These are phyloP conservation scores for Ploettnerulaceae sp. DNA, from an alignment of 2,329 filamentous ascomycete species.

Conservation along the genomic window DNA sequence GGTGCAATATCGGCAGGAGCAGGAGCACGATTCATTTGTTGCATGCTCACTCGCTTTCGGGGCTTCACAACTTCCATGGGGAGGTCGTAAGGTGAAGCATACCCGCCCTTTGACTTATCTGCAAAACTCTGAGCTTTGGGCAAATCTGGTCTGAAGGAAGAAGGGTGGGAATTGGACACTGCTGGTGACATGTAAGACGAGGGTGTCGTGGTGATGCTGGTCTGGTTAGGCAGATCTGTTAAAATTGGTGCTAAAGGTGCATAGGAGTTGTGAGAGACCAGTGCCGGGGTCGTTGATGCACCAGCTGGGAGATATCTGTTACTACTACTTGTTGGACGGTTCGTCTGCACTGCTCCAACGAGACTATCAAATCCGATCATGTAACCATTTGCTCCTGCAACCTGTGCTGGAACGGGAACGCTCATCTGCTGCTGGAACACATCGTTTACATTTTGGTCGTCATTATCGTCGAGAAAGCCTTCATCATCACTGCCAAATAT, in stretches of 20 bases:
- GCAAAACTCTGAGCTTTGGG: conserved; percentile 75
- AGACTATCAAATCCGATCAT: conserved; percentile 21
- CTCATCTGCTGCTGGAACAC: conserved; percentile 23
- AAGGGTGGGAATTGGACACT: conserved; percentile 21
- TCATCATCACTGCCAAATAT: conserved; percentile 82
- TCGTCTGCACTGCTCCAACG: conserved; percentile 14
- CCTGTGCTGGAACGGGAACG: conserved; percentile 28
- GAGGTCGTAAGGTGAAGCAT: conserved; percentile 90
- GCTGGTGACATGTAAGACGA: conserved; percentile 24
- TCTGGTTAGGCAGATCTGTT: conserved; percentile 30
- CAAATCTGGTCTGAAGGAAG: conserved; percentile 40
- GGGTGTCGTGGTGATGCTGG: conserved; percentile 8
- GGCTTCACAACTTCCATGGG: conserved; percentile 80
- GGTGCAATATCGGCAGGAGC: conserved; percentile 28
- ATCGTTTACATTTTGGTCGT: conserved; percentile 26
- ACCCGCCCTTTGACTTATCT: conserved; percentile 85
- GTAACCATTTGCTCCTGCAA: conserved; percentile 33
- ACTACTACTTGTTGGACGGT: conserved; percentile 21
- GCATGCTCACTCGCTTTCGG: conserved; percentile 58
- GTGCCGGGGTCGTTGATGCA: conserved; percentile 7
- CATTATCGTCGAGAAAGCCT: conserved; percentile 66
- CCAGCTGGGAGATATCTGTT: conserved; percentile 30
- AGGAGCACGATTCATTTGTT: conserved; percentile 32
- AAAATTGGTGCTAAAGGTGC: conserved; percentile 29
- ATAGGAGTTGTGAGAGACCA: conserved; percentile 25